A percentile compares a stretch with the other conserved stretches of the same genome.
phyloP scores from a whole-genome alignment of 1,284 basidiomycete genomes.

The Trametes pubescens region DNA sequence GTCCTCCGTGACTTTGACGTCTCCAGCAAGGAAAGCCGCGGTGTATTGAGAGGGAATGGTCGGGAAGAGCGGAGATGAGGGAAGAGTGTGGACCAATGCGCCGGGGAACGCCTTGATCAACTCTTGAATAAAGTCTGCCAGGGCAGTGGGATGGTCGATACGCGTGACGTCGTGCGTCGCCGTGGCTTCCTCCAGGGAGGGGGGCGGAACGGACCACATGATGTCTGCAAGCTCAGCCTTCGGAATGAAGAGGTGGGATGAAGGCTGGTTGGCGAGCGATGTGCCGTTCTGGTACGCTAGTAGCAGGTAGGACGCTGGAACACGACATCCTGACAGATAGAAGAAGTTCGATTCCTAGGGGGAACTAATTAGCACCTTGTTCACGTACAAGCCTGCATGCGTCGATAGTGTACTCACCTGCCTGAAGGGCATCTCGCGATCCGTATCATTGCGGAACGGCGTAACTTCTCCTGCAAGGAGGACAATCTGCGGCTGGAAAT shows the following conservation, averaged over 20 bases:
- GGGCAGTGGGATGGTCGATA: constrained; percentile 57
- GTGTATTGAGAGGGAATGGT: constrained; percentile 52
- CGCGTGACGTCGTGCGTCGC: constrained; percentile 64
- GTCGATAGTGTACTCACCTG: constrained; percentile 42
- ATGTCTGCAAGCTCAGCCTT: constrained; percentile 75
- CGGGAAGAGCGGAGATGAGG: constrained; percentile 67
- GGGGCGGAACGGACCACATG: constrained; percentile 90
- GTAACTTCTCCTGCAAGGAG: constrained; percentile 68
- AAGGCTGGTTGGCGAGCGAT: constrained; percentile 53
- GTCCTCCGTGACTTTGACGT: constrained; percentile 55
- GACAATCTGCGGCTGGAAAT: constrained; percentile 63
- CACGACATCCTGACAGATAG: constrained; percentile 83
- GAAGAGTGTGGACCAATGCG: constrained; percentile 72
- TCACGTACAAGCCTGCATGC: background rate
- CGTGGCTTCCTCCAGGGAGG: constrained; percentile 66
- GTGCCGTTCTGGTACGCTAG: constrained; percentile 62
- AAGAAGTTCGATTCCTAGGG: constrained; percentile 87
- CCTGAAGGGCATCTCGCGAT: constrained; percentile 83
- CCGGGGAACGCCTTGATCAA: constrained; percentile 65
- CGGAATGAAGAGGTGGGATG: constrained; percentile 78
- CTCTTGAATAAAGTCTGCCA: constrained; percentile 60
- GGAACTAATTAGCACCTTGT: background rate
- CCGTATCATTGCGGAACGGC: constrained; percentile 85
- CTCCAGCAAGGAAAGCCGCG: constrained; percentile 46
- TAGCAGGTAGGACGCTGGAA: constrained; percentile 77